A percentile compares a stretch with the other conserved stretches of the same genome.
These are phyloP conservation scores for Spizellomyces sp. DNA, from an alignment of 192 early-diverging fungal species.

Conservation along the genomic window DNA sequence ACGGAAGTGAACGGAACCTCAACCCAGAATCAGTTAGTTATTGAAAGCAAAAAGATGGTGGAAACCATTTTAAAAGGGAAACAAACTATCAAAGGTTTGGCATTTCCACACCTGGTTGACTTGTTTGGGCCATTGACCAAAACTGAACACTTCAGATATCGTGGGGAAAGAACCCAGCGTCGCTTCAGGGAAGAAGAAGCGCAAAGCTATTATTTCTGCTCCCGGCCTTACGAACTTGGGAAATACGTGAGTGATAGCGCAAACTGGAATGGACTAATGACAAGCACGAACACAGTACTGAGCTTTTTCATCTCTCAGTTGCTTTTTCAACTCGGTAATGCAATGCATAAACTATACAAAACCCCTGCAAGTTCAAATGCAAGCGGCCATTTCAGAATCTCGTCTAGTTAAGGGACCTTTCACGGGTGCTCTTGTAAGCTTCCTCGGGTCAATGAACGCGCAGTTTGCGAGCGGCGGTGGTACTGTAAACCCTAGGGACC, in stretches of 20 bases:
- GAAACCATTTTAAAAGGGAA: not conserved
- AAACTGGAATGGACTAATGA: not conserved
- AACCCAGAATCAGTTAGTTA: constrained; percentile 31
- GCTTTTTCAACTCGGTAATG: constrained; percentile 78
- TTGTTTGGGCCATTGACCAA: not conserved
- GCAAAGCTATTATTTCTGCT: constrained; percentile 7
- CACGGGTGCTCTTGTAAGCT: constrained; percentile 7
- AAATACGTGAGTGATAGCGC: constrained; percentile 51
- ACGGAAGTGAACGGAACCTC: constrained; percentile 24
- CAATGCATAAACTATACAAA: constrained; percentile 42
- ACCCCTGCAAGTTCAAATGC: constrained; percentile 9
- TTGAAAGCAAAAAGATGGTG: constrained; percentile 36
- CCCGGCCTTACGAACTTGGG: constrained; percentile 73
- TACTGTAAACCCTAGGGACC: constrained; percentile 50
- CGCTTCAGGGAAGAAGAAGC: not conserved
- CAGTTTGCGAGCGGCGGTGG: not conserved
- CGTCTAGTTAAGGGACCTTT: not conserved
- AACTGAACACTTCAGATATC: not conserved
- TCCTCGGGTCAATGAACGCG: constrained; percentile 1
- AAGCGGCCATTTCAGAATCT: not conserved
- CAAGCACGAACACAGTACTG: not conserved
- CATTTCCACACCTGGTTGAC: not conserved
- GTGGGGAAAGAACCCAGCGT: no score
- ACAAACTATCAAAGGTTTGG: constrained; percentile 5
- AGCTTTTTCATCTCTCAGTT: constrained; percentile 17